Conservation (phyloP, 305 asterid genomes). For the Lippia alba region DNA sequence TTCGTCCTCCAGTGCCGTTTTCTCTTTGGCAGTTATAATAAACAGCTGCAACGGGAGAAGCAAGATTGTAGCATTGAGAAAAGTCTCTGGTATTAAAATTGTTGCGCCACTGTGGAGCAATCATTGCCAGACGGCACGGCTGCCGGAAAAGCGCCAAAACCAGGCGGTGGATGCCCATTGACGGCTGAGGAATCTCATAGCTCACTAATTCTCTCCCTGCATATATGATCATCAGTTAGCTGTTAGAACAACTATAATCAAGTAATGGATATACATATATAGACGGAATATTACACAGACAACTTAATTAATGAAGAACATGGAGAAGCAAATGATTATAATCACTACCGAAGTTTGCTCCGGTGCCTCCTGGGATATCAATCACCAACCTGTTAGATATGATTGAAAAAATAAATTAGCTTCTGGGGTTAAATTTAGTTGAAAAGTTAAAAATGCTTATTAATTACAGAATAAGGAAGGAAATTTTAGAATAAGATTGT, state of each 20-base stretch:
- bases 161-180: slow-evolving; percentile 70
- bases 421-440: too few species aligned
- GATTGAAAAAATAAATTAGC: too few species aligned
- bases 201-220: slow-evolving; percentile 64
- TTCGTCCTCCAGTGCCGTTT: slow-evolving; percentile 60
- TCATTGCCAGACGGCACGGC: slow-evolving; percentile 37
- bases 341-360: slow-evolving; percentile 44
- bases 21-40: slow-evolving; percentile 65
- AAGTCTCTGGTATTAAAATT: slow-evolving; percentile 55
- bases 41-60: slow-evolving; percentile 63
- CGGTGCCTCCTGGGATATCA: slow-evolving; percentile 48
- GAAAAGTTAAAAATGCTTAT: too few species aligned
- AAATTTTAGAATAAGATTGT: too few species aligned
- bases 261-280: too few species aligned
- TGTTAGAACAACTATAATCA: too few species aligned
- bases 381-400: slow-evolving; percentile 59
- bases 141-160: slow-evolving; percentile 60
- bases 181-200: slow-evolving; percentile 64
- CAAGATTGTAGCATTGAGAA: slow-evolving; percentile 53
- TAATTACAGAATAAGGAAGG: too few species aligned
- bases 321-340: too few species aligned
- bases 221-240: too few species aligned
- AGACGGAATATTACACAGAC: too few species aligned
- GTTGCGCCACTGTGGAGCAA: slow-evolving; percentile 43
- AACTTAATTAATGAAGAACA: too few species aligned